Evolutionary conservation across 2,329 filamentous ascomycete species (phyloP), one percentile per base, ranked within the genome.

Genomic region (Myriangium duriaei): DNA sequence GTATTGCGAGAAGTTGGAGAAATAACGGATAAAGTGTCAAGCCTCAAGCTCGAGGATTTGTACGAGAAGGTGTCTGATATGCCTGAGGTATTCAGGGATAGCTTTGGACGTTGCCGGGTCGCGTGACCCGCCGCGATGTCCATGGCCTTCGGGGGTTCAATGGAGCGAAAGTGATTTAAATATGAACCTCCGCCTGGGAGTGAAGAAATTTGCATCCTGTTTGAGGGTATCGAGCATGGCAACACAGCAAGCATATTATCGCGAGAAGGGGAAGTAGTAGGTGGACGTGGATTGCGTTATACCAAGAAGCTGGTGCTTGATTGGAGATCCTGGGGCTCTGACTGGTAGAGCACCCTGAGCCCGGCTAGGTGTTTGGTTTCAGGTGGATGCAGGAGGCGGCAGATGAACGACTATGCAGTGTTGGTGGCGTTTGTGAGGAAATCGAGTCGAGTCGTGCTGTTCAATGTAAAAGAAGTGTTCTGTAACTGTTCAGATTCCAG

Each of bases 1-100:
- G 74, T 78, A 54, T 77, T 78, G 48, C 69, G 63, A 30, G 67
- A 59, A 1, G 74, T 78, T 9, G 74, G 74, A 5, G 74, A 76
- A 18, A 67, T 64, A n/a, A 69, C 61, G 34, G 67, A 68, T 14
- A 72, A 57, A 2, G 67, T 67, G 31, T 69, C 63, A 33, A 73
- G 60, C 11, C 69, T 65, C 32, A 75, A 55, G 39, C 65, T 67
- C 15, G 68, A 68, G n/a, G 67, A 65, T 26, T 63, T 65, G 44
- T 67, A 72, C 40, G 69, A 69, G 51, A 72, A 73, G 14, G 66
- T 64, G 41, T 58, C 53, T 9, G 57, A 48, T 35, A 65, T 59
- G 26, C 63, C 60, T 16, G 47, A 40, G 2, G 74, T 78, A 57
- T 78, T 71, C 37, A 79, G 62, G 28, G 71, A 72, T 35, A 79